Base-by-base conservation (phyloP, 495 filamentous ascomycete species). In the Podospora fimiseda region DNA sequence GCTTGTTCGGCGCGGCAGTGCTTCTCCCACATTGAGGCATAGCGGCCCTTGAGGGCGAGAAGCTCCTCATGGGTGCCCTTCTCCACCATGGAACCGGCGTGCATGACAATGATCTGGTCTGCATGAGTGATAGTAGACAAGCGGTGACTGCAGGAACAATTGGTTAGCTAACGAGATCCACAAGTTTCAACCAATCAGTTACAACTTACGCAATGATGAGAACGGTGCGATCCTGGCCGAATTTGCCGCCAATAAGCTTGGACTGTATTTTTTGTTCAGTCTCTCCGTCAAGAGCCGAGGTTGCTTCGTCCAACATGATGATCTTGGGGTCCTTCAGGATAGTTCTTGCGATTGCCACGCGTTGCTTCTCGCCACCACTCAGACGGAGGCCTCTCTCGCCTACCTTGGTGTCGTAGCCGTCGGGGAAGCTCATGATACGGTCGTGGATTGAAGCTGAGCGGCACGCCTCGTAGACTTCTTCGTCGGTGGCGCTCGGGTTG, bases 211-310 rank as follows among this genome's bases (percentile, higher is more conserved):
- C 78, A 59, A 81, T 81, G 43, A 80, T 78, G 43, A 81, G 63
- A 58, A 94, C 86, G 2, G 93, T 98, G 39, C 93, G 88, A 21
- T 87, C 90, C 37, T 83, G 74, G 19, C 87, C 83, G 36, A 98
- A 83, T 22, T 65, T 65, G 89, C 80, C 85, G 80, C 80, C 87
- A 27, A 82, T 80, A 9, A 98, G 78, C 15, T 91, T 89, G 20
- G 81, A 76, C 65, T 98, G 93, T 44, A 98, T 97, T 62, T 96
- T 85, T 66, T 96, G 89, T 66, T 98, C 93, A 2, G 93, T 98
- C 59, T 94, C 89, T 1, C 89, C 92, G 57, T 98, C 93, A 15
- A 98, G 77, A 2, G 93, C 93, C 27, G 93, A 94, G 0, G 93
- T 98, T 6, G 93, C 93, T 70, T 98, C 93, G 63, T 98, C 93